Conservation (phyloP, 2,329 filamentous ascomycete genomes). For the Nemania diffusa region DNA sequence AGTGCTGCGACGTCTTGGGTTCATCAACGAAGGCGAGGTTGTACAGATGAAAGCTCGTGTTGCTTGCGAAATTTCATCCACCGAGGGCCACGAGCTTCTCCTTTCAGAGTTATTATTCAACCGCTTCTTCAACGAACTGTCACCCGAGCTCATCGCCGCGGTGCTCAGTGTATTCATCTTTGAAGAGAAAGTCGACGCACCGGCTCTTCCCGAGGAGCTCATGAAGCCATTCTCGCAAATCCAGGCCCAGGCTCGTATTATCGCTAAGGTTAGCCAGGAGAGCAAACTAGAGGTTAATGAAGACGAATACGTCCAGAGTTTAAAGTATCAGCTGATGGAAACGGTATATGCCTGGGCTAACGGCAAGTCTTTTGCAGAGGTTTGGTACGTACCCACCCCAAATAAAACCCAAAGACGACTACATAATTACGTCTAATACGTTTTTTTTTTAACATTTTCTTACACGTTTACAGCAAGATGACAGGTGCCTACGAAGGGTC, state of each 20-base stretch:
- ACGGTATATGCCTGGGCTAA: slow-evolving; percentile 93
- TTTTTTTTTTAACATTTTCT: slow-evolving; percentile 34
- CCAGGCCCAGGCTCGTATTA: slow-evolving; percentile 83
- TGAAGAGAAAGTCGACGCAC: slow-evolving; percentile 90
- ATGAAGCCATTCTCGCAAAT: slow-evolving; percentile 88
- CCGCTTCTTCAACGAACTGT: slow-evolving; percentile 95
- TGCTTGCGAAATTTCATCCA: slow-evolving; percentile 95
- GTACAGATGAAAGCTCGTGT: slow-evolving; percentile 97
- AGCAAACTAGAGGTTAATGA: slow-evolving; percentile 95
- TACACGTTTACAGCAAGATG: slow-evolving; percentile 81
- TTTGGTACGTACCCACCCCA: slow-evolving; percentile 77
- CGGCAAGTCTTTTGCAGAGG: slow-evolving; percentile 88
- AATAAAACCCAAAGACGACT: background rate
- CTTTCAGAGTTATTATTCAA: slow-evolving; percentile 95
- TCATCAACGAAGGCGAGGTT: slow-evolving; percentile 95
- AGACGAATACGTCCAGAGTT: slow-evolving; percentile 87
- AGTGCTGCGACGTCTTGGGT: slow-evolving; percentile 90
- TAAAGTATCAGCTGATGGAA: slow-evolving; percentile 98
- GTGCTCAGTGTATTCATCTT: slow-evolving; percentile 96
- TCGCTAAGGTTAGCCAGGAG: slow-evolving; percentile 94
- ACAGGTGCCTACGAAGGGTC: slow-evolving; percentile 98
- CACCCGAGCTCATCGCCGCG: slow-evolving; percentile 86
- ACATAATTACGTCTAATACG: background rate
- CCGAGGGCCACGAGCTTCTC: slow-evolving; percentile 89
- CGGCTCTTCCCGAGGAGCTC: slow-evolving; percentile 82